These are phyloP conservation scores for Neofusicoccum cordaticola DNA, from an alignment of 2,329 filamentous ascomycete genomes.

Conservation along the genomic window DNA sequence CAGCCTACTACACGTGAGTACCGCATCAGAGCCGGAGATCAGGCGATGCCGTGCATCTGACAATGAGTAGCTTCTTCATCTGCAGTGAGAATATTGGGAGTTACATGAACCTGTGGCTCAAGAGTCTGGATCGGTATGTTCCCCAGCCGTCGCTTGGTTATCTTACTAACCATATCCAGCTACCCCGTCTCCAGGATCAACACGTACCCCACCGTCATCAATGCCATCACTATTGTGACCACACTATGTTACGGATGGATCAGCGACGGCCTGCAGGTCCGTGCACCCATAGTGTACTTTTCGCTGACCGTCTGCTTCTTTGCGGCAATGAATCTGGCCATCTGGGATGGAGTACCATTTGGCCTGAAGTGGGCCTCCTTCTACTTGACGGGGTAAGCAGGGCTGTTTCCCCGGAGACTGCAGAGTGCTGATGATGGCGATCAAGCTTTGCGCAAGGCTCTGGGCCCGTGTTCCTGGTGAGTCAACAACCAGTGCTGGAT, in stretches of 20 bases:
- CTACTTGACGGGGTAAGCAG: conserved; percentile 4
- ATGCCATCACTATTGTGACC: conserved; percentile 56
- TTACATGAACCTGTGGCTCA: conserved; percentile 11
- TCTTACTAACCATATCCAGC: conserved; percentile 27
- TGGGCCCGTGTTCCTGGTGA: conserved; percentile 1
- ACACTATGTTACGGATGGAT: conserved; percentile 21
- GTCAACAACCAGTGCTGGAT: not conserved
- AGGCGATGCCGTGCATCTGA: not conserved
- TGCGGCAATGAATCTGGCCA: not conserved
- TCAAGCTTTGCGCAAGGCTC: conserved; percentile 2
- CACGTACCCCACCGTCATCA: conserved; percentile 57
- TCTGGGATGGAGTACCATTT: conserved; percentile 6
- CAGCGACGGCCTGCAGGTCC: not conserved
- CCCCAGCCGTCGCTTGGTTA: not conserved
- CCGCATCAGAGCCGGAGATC: not conserved
- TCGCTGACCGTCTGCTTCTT: conserved; percentile 10
- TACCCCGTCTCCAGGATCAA: conserved; percentile 44
- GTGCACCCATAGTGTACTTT: conserved; percentile 4
- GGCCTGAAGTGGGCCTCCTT: conserved; percentile 4
- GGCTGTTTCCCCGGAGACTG: not conserved
- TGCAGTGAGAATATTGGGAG: conserved; percentile 8
- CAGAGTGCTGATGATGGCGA: not conserved
- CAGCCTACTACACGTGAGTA: conserved; percentile 5
- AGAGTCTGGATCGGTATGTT: conserved; percentile 2
- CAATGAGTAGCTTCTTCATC: not conserved